These are phyloP conservation scores for Boletellus deceptivus DNA, from an alignment of 1,284 basidiomycete species.

Conservation along the genomic window DNA sequence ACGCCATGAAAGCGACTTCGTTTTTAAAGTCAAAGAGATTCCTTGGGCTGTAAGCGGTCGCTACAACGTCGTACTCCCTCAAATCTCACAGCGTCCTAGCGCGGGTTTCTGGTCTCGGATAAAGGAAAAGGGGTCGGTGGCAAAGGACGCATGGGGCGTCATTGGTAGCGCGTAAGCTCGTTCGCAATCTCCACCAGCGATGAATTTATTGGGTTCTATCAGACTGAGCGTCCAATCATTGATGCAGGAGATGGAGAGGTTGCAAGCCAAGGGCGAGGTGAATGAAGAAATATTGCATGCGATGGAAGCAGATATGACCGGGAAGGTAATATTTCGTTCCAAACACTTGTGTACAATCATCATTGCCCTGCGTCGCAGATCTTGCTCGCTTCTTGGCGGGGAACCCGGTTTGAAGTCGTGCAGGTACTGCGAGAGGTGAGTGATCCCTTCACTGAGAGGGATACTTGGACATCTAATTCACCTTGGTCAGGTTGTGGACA, in stretches of 20 bases:
- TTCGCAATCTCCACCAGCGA: not conserved
- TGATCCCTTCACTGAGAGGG: not conserved
- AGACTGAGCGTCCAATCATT: slow-evolving; percentile 39
- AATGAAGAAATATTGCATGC: slow-evolving; percentile 82
- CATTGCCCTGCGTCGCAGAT: slow-evolving; percentile 49
- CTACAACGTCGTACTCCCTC: slow-evolving; percentile 9
- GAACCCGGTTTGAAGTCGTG: slow-evolving; percentile 88
- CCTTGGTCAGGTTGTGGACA: slow-evolving; percentile 63
- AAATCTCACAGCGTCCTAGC: slow-evolving; percentile 40
- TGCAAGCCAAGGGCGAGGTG: slow-evolving; percentile 86
- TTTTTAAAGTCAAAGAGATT: slow-evolving; percentile 92
- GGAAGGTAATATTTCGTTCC: slow-evolving; percentile 55
- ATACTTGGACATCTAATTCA: not conserved
- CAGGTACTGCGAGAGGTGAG: slow-evolving; percentile 74
- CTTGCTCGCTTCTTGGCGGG: slow-evolving; percentile 93
- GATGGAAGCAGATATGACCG: slow-evolving; percentile 92
- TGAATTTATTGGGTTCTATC: slow-evolving; percentile 2
- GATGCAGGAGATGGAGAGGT: slow-evolving; percentile 85
- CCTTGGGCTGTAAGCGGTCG: slow-evolving; percentile 70
- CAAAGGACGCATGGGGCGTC: slow-evolving; percentile 93
- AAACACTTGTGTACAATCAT: not conserved
- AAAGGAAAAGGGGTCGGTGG: slow-evolving; percentile 92
- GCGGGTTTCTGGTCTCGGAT: slow-evolving; percentile 92
- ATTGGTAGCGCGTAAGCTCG: slow-evolving; percentile 81
- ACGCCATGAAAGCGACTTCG: slow-evolving; percentile 90